phyloP scores from a whole-genome alignment of 140 eudicot species.

The Flaveria floridana region DNA sequence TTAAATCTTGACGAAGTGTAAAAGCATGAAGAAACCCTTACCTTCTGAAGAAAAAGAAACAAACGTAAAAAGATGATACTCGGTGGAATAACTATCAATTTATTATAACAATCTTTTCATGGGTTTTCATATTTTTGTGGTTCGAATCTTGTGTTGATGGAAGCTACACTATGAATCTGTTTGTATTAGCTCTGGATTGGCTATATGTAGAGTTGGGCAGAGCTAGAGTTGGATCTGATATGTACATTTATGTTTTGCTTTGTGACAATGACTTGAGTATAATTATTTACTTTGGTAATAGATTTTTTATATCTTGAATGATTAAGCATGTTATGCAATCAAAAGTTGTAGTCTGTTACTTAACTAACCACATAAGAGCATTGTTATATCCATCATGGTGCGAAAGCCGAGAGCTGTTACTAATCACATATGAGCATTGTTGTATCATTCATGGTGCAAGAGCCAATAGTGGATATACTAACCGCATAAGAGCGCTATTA shows the following conservation, averaged over 20 bases:
- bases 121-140: not conserved
- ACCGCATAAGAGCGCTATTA: no score
- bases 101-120: not conserved
- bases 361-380: no score
- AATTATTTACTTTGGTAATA: not conserved
- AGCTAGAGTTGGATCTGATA: not conserved
- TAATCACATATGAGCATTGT: no score
- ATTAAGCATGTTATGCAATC: not conserved
- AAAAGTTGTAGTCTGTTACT: not conserved
- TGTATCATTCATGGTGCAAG: no score
- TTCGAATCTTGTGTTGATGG: not conserved
- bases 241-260: not conserved
- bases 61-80: not conserved
- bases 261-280: not conserved
- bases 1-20: not conserved
- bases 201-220: not conserved
- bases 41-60: not conserved
- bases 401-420: no score
- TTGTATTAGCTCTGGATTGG: conserved; percentile 11
- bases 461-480: no score
- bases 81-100: not conserved
- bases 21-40: conserved; percentile 11
- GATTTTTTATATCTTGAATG: not conserved
- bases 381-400: no score
- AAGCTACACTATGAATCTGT: not conserved